Evolutionary conservation across 768 basidiomycete species (phyloP), one percentile per base, ranked within the genome.

Genomic region (Lactarius sanguifluus): DNA sequence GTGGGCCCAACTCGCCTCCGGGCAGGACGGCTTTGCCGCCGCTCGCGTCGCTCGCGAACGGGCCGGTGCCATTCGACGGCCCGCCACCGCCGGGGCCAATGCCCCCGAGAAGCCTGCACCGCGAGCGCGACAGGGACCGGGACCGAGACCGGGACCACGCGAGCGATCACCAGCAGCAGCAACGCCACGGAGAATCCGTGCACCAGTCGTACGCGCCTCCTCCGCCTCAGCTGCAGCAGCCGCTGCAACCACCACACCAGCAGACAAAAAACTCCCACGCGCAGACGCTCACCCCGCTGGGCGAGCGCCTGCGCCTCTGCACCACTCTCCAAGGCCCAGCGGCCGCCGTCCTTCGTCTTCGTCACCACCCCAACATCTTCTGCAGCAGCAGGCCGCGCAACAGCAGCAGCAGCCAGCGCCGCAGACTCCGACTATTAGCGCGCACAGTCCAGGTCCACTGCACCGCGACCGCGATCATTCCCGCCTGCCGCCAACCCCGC

Each of bases 251-350:
- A 59, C 62, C 16, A 20, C 66, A 62, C 12, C 62, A 59, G 50
- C 66, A 67, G 66, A 61, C 67, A 69, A 71, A 71, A 71, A 71
- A 71, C 68, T 69, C 16, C 64, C 50, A 10, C 68, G 70, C 70
- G 70, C 70, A 71, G 70, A 71, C 70, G 62, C 62, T 71, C 64
- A 71, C 62, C 70, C 68, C 70, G 70, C 70, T 71, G 70, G 70
- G 70, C 70, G 70, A 71, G 65, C 68, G 70, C 64, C 70, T 71
- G 70, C 70, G 70, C 70, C 52, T 36, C 61, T 54, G 56, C 60
- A 56, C 47, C 57, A 15, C 36, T 61, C 70, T 34, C 64, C 64
- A 69, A 69, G 68, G 68, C 70, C 70, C 70, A 71, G 70, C 70
- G 68, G 68, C 56, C 65, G 34, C 30, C 70, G 41, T 55, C 70